Evolutionary conservation across 2,329 filamentous ascomycete genomes (phyloP), one percentile per base, ranked within the genome.

Genomic region (Calonectria fujianensis): DNA sequence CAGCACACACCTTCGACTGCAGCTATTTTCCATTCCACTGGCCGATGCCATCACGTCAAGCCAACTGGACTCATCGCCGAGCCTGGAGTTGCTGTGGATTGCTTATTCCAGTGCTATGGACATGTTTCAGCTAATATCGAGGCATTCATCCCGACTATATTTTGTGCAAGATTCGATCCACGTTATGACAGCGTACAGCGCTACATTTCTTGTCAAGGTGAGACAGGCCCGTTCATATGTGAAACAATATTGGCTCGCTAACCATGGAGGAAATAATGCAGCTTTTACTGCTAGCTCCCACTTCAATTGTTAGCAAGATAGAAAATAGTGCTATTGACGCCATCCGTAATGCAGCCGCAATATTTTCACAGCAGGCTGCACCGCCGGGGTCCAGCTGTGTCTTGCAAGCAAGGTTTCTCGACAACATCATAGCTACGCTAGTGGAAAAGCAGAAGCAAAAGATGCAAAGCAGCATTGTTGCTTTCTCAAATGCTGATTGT

Each of bases 111-210:
- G 80, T 29, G 83, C 84, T 31, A 81, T 84, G 81, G 69, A 69
- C 11, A 70, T 75, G 72, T 75, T 86, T 5, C 79, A 81, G 27
- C 70, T 85, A 27, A 83, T 85, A 24, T 80, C 81, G 20, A 65
- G 78, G 18, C 77, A 81, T 64, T 73, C 82, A 0, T 81, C 82
- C 4, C 80, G 81, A 54, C 77, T 87, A 0, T 86, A 84, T 71
- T 87, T 86, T 75, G 83, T 82, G 4, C 85, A 87, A 74, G 85
- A 86, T 67, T 86, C 85, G 1, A 79, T 87, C 7, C 85, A 87
- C 74, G 84, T 86, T 18, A 86, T 86, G 85, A 84, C 83, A 20
- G 85, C 85, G 4, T 86, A 87, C 73, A 82, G 84, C n/a, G 83
- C 85, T 16, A 83, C 84, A 3, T 85, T 86, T 68, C 76, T 86